Base-by-base conservation (phyloP, 148 eudicot genomes). In the Limonium bicolor region DNA sequence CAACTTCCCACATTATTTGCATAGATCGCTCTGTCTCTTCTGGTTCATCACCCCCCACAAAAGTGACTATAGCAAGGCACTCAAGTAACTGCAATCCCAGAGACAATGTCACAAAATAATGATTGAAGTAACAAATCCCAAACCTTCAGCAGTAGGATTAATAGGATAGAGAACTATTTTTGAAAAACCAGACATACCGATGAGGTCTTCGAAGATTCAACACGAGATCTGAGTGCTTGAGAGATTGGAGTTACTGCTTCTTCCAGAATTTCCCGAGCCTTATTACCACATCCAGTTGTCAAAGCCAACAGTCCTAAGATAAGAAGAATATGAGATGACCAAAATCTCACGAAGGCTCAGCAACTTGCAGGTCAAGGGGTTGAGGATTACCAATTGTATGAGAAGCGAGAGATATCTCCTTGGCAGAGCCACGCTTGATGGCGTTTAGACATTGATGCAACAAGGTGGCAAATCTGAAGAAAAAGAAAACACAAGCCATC, bases 1-100 rank as follows among this genome's bases (percentile, higher is more conserved):
- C 82, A 53, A 90, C 80, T 67, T 90, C 87, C 95, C 93, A 90
- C 93, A 84, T 78, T 25, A 74, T 51, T 60, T 84, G 93, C 99
- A 90, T 80, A 17, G 85, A 56, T 54, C 52, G 66, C 36, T 90
- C 82, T 5, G 85, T 84, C 55, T 80, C 84, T 58, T 75, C 88
- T 1, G 63, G 74, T 21, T 75, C 84, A 53, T 77, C 70, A 46
- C 78, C 93, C 23, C 93, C 93, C 59, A 80, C 41, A 24, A 90
- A 90, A 54, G 95, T 80, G 56, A 78, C 50, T 24, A 84, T 31
- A 44, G 95, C 85, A 71, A 90, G 55, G 48, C 93, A 90, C 55
- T 81, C 93, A 25, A 90, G 46, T 48, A 90, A 75, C 99, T 90
- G 68, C 43, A 58, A 43, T 36, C 27, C 48, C 5, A 36, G 11